These are phyloP conservation scores for Entamoeba histolytica DNA, from an alignment of 208 protist species.

Conservation along the genomic window DNA sequence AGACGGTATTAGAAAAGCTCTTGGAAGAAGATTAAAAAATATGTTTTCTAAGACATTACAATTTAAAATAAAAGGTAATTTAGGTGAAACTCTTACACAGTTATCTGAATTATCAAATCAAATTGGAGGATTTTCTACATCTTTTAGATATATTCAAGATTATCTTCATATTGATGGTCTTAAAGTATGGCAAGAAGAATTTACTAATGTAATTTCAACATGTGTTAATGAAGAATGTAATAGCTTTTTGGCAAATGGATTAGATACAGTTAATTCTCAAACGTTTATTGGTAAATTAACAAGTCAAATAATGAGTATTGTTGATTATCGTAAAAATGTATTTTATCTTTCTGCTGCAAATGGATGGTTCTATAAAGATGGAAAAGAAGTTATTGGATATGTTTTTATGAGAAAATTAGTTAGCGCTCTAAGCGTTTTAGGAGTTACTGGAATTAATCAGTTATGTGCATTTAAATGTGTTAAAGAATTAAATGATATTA, in stretches of 20 bases:
- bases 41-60: background rate
- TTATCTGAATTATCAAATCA: background rate
- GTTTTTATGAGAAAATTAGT: background rate
- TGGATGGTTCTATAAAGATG: too few species aligned
- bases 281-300: too few species aligned
- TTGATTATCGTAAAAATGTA: background rate
- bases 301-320: too few species aligned
- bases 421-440: background rate
- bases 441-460: too few species aligned
- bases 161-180: conserved; percentile 84
- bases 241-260: background rate
- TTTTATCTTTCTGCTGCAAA: background rate
- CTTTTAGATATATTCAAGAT: conserved; percentile 85
- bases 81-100: background rate
- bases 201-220: background rate
- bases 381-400: background rate
- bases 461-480: too few species aligned
- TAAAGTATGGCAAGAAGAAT: conserved; percentile 57
- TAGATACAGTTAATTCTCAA: background rate
- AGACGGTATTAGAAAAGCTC: conserved; percentile 75
- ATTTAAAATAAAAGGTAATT: background rate
- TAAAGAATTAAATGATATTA: too few species aligned
- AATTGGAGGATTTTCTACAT: conserved; percentile 59
- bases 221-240: background rate
- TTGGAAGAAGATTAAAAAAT: conserved; percentile 15